phyloP scores from a whole-genome alignment of 2,329 filamentous ascomycete genomes.

The Macrophomina pseudophaseolina region DNA sequence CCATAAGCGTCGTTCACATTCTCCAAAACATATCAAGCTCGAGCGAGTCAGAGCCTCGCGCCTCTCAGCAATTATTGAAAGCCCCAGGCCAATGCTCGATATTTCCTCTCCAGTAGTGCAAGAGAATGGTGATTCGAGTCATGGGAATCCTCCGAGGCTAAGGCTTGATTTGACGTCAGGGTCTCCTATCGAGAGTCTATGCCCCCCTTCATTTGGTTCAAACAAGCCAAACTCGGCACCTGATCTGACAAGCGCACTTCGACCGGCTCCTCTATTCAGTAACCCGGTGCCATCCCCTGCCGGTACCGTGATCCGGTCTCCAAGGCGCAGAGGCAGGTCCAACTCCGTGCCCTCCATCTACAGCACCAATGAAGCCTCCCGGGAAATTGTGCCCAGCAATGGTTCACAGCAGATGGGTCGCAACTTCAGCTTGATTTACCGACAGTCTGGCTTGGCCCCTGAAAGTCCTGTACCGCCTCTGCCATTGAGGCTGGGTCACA shows the following conservation, averaged over 20 bases:
- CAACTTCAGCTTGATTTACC: slow-evolving; percentile 30
- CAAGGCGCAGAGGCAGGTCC: slow-evolving; percentile 13
- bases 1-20: slow-evolving; percentile 7
- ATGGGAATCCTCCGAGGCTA: background rate
- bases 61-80: slow-evolving; percentile 34
- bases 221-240: slow-evolving; percentile 20
- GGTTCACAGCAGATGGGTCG: slow-evolving; percentile 29
- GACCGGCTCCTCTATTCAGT: background rate
- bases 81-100: slow-evolving; percentile 16
- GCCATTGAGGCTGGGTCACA: slow-evolving; percentile 41
- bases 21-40: slow-evolving; percentile 25
- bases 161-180: background rate
- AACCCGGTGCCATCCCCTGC: background rate
- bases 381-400: slow-evolving; percentile 28
- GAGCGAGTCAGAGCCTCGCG: slow-evolving; percentile 16
- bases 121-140: background rate
- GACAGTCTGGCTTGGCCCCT: slow-evolving; percentile 44
- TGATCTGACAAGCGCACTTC: slow-evolving; percentile 1
- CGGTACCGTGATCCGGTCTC: slow-evolving; percentile 16
- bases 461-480: slow-evolving; percentile 50
- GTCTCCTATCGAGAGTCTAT: slow-evolving; percentile 8
- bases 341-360: slow-evolving; percentile 24
- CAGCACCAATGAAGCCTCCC: slow-evolving; percentile 6
- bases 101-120: background rate
- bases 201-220: background rate